Percentiles rank a stretch among this genome's conserved stretches.
Conservation (phyloP, 139 green algal species). For the Microglena sp. region DNA sequence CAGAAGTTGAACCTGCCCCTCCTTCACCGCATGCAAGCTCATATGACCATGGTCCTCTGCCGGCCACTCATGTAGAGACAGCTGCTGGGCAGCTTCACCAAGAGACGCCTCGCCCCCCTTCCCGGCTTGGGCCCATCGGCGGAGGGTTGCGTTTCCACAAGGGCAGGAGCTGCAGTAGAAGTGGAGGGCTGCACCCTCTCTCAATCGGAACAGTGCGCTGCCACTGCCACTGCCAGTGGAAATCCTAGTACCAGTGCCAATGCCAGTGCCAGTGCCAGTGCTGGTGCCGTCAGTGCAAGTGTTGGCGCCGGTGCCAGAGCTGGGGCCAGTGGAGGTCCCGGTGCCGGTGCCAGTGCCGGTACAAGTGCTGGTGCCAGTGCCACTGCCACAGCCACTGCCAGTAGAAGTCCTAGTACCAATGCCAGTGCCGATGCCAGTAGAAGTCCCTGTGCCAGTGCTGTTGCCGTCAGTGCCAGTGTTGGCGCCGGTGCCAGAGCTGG, state of each 20-base stretch:
- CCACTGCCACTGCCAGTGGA: background rate
- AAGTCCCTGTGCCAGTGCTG: no score
- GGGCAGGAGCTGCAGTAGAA: conserved; percentile 15
- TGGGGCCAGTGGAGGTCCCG: background rate
- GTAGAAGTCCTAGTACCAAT: no score
- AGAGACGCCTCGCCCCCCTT: conserved; percentile 3
- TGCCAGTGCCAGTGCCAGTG: background rate
- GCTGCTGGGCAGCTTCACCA: background rate
- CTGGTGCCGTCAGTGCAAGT: background rate
- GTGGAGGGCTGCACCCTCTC: background rate
- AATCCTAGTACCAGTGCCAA: background rate
- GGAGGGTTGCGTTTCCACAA: conserved; percentile 7
- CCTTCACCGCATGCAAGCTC: background rate
- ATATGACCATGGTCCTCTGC: background rate
- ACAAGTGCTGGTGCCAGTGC: background rate
- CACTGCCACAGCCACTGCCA: no score
- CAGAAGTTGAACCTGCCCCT: conserved; percentile 11
- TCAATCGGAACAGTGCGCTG: background rate
- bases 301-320: background rate
- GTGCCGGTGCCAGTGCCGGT: background rate
- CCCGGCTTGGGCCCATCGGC: conserved; percentile 2
- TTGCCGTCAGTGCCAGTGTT: no score
- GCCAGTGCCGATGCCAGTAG: no score
- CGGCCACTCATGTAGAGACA: conserved; percentile 3
- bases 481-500: no score